These are phyloP conservation scores for Begonia peltatifolia DNA, from an alignment of 306 rosid genomes.

Conservation along the genomic window DNA sequence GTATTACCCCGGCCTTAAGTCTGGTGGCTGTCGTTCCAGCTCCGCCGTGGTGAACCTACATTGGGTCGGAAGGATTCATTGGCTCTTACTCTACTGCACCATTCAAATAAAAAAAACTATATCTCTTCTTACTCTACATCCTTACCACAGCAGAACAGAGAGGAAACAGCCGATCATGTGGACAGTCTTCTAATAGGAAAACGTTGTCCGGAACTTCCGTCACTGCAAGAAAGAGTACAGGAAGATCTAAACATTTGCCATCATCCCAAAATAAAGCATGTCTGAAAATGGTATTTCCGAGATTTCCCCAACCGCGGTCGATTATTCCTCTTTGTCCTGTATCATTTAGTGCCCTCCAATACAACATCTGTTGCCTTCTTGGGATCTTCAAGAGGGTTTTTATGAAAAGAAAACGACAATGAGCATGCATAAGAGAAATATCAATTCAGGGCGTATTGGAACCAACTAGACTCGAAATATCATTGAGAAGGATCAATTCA, in stretches of 20 bases:
- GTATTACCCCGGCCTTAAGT: constrained; percentile 82
- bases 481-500: too few species aligned
- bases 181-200: constrained; percentile 81
- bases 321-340: constrained; percentile 83
- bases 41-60: constrained; percentile 99
- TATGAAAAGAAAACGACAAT: constrained; percentile 7
- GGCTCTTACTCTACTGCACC: too few species aligned
- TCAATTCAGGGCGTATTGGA: too few species aligned
- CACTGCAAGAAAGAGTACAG: constrained; percentile 50
- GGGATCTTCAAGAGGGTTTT: constrained; percentile 85
- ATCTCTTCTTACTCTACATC: too few species aligned
- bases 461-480: too few species aligned
- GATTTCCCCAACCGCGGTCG: constrained; percentile 94
- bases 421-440: too few species aligned
- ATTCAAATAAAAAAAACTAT: too few species aligned
- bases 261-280: too few species aligned
- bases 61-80: neutral
- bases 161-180: constrained; percentile 96
- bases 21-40: constrained; percentile 98
- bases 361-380: constrained; percentile 43
- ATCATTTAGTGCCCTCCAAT: constrained; percentile 67
- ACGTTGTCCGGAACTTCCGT: constrained; percentile 45
- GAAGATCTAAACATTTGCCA: constrained; percentile 4
- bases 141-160: constrained; percentile 95
- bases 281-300: too few species aligned